A percentile compares a stretch with the other conserved stretches of the same genome.
phyloP scores from a whole-genome alignment of 805 yeast genomes.

The Saccharomycopsis microspora region DNA sequence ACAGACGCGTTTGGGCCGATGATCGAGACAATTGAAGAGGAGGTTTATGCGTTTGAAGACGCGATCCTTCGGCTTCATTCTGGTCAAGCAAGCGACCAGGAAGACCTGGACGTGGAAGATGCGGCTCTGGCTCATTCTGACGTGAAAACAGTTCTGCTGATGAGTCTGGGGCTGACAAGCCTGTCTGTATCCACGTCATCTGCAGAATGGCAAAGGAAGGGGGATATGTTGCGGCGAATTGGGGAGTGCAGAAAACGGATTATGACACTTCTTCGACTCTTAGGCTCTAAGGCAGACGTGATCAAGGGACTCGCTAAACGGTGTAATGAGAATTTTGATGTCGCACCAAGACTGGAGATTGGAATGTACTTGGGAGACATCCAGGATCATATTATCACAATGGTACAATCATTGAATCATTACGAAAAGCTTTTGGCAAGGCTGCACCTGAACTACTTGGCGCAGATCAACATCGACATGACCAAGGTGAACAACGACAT shows the following conservation, averaged over 20 bases:
- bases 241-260: conserved; percentile 94
- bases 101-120: conserved; percentile 24
- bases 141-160: conserved; percentile 1
- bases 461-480: conserved; percentile 96
- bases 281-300: conserved; percentile 96
- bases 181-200: conserved; percentile 29
- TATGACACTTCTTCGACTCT: conserved; percentile 73
- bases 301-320: conserved; percentile 90
- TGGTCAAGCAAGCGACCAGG: conserved; percentile 32
- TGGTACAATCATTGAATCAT: conserved; percentile 92
- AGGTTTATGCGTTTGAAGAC: conserved; percentile 90
- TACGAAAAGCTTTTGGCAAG: conserved; percentile 89
- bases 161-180: conserved; percentile 17
- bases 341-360: conserved; percentile 73
- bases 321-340: conserved; percentile 75
- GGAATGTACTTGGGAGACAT: conserved; percentile 94
- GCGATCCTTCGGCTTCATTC: conserved; percentile 82
- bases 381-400: conserved; percentile 94
- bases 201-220: conserved; percentile 80
- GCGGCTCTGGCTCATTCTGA: conserved; percentile 12
- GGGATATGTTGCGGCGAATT: conserved; percentile 88
- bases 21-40: conserved; percentile 89
- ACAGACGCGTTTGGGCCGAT: conserved; percentile 97
- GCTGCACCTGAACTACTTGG: conserved; percentile 92
- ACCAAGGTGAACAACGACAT: conserved; percentile 93